Evolutionary conservation across 139 green algal species (phyloP).

Genomic region (Tetraselmis striata): DNA sequence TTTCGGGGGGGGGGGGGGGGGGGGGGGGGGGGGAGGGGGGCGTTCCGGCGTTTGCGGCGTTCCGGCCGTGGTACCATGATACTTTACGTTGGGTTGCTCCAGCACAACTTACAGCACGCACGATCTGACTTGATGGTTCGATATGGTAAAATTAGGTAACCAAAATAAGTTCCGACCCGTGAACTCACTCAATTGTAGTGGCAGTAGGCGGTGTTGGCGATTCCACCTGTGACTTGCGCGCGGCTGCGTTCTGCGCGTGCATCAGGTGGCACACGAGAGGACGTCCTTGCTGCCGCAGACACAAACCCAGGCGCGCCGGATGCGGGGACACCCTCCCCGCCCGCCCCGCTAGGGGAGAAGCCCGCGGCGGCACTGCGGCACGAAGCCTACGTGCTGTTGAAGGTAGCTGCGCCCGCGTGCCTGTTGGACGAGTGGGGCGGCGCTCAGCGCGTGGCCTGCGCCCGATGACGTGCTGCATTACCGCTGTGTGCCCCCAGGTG

Average conservation of each 20-base stretch:
- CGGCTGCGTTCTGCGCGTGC: background rate
- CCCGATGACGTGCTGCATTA: background rate
- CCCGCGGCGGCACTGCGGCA: background rate
- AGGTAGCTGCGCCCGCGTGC: background rate
- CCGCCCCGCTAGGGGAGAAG: background rate
- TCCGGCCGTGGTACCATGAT: no score
- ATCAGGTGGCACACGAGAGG: background rate
- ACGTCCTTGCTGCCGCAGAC: background rate
- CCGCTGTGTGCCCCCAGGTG: background rate
- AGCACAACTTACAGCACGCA: no score
- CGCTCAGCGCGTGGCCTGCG: background rate
- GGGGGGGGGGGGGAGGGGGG: no score
- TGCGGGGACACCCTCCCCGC: background rate
- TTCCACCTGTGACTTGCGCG: background rate
- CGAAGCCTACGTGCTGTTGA: background rate
- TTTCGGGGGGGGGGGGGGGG: no score
- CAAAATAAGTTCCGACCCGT: background rate
- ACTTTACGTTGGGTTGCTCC: no score
- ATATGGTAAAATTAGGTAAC: no score
- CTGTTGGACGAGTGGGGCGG: background rate
- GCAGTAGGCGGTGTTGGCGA: no score
- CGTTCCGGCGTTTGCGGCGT: no score
- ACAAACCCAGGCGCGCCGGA: background rate
- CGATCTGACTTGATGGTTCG: no score
- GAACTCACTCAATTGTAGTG: background rate